These are phyloP conservation scores for Carpinus fangiana DNA, from an alignment of 306 rosid genomes.

Conservation along the genomic window DNA sequence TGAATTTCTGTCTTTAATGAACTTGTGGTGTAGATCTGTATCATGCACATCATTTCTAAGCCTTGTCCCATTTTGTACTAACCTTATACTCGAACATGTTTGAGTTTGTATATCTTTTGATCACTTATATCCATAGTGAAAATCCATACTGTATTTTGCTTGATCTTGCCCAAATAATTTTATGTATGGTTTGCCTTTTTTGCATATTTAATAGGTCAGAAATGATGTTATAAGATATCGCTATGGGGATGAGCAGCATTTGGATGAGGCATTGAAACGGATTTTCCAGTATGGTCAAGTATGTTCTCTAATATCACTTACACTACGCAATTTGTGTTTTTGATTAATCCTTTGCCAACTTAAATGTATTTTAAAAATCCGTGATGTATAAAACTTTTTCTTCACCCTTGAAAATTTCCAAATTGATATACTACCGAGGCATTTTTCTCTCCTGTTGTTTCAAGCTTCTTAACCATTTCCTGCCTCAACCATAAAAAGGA, in stretches of 20 bases:
- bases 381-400: neutral
- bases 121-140: neutral
- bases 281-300: conserved; percentile 95
- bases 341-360: neutral
- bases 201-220: conserved; percentile 62
- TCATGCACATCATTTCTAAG: neutral
- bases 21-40: neutral
- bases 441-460: too few relatives aligned
- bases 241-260: conserved; percentile 96
- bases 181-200: conserved; percentile 2
- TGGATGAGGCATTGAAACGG: conserved; percentile 92
- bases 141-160: neutral
- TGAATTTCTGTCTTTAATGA: neutral
- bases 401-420: neutral
- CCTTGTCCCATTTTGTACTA: neutral
- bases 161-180: conserved; percentile 16
- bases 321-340: neutral
- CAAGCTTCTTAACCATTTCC: too few relatives aligned
- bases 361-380: neutral
- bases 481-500: too few relatives aligned
- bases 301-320: conserved; percentile 25
- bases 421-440: neutral
- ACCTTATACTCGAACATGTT: neutral
- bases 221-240: conserved; percentile 86
- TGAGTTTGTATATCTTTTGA: neutral